Evolutionary conservation across 2,329 filamentous ascomycete genomes (phyloP).

Genomic region (Tolypocladium guangdongense): DNA sequence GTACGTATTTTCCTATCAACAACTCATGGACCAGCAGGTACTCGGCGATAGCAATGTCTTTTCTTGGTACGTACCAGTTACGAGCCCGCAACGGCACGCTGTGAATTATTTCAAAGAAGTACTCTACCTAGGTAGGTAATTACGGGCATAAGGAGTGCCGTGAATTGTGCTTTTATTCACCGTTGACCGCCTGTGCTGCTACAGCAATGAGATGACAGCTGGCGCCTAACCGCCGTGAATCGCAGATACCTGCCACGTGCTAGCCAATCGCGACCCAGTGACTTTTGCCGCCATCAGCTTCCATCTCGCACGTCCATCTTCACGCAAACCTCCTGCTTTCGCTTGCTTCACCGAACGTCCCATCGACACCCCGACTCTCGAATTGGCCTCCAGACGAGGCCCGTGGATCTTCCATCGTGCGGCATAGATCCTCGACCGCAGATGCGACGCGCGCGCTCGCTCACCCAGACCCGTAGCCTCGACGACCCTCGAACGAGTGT

Average conservation of each 20-base stretch:
- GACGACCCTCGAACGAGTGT: neutral
- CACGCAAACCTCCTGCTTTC: conserved; percentile 1
- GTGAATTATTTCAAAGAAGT: fast-evolving
- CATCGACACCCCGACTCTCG: neutral
- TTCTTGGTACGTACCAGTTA: no score
- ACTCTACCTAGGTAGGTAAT: no score
- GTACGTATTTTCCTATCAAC: neutral
- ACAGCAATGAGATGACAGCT: neutral
- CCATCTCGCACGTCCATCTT: conserved; percentile 7
- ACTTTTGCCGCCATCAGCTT: conserved; percentile 7
- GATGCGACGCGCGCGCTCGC: neutral
- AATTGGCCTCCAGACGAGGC: conserved; percentile 3
- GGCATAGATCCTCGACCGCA: neutral
- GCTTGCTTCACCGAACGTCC: neutral
- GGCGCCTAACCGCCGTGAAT: conserved; percentile 2
- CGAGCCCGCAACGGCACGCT: neutral
- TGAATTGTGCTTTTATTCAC: neutral
- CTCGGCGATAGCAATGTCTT: neutral
- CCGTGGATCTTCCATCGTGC: neutral
- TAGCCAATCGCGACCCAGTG: conserved; percentile 7
- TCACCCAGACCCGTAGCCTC: neutral
- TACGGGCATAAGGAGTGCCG: neutral
- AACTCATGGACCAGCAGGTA: neutral
- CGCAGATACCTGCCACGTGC: conserved; percentile 2
- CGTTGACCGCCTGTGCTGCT: neutral